Conservation (phyloP, 768 basidiomycete species). For the Termitomyces sp. region DNA sequence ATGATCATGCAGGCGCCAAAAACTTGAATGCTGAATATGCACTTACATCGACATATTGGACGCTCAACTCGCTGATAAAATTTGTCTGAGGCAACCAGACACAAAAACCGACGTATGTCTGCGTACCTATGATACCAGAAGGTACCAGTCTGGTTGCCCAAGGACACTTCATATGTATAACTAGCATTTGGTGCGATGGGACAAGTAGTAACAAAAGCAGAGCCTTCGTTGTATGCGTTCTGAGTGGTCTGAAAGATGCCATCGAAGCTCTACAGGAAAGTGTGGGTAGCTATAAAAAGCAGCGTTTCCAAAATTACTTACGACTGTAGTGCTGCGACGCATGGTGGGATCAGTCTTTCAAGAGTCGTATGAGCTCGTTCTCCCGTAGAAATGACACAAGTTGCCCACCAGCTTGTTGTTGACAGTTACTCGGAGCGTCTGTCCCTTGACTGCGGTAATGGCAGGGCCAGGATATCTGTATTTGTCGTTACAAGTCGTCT, state of each 20-base stretch:
- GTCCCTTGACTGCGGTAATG: constrained; percentile 37
- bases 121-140: constrained; percentile 32
- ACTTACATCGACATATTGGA: constrained; percentile 24
- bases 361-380: background rate
- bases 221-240: constrained; percentile 26
- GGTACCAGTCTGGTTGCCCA: constrained; percentile 32
- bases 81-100: background rate
- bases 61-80: constrained; percentile 16
- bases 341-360: constrained; percentile 23
- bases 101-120: background rate
- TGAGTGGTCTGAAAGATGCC: constrained; percentile 20
- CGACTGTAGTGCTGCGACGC: constrained; percentile 23
- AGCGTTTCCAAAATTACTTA: constrained; percentile 4
- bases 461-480: constrained; percentile 39
- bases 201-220: constrained; percentile 38
- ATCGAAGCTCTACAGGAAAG: constrained; percentile 18
- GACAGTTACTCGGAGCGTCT: constrained; percentile 36
- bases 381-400: background rate
- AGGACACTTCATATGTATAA: constrained; percentile 30
- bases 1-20: background rate
- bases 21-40: background rate
- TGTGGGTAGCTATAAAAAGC: background rate
- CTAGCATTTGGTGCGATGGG: constrained; percentile 31
- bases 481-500: background rate
- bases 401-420: constrained; percentile 32